Evolutionary conservation across 805 yeast species (phyloP).

Genomic region (Novakomyces olei): DNA sequence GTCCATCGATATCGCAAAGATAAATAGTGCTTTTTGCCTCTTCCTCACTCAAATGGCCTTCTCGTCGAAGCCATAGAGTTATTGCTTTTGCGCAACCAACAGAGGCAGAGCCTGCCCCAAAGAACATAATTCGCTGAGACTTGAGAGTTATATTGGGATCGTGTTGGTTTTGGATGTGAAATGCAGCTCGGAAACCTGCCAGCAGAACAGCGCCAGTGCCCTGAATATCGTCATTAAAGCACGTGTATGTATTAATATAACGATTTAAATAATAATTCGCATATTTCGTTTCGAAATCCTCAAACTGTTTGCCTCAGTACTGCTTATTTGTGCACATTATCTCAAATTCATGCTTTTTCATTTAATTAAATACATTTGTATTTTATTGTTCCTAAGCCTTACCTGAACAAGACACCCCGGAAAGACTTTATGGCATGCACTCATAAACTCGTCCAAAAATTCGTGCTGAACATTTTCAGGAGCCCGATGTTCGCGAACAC

Average conservation of each 20-base stretch:
- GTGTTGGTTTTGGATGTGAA: conserved; percentile 46
- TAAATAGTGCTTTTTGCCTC: conserved; percentile 48
- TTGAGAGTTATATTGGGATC: conserved; percentile 40
- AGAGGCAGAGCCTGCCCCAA: conserved; percentile 86
- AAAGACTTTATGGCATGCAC: conserved; percentile 34
- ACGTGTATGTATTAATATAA: conserved; percentile 45
- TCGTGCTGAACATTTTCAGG: neutral
- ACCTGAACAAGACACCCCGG: conserved; percentile 80
- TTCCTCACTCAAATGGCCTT: conserved; percentile 41
- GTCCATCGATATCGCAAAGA: conserved; percentile 52
- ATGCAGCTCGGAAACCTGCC: conserved; percentile 68
- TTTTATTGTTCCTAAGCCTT: too few species aligned
- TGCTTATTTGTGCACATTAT: too few species aligned
- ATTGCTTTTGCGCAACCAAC: conserved; percentile 73
- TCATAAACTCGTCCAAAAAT: neutral
- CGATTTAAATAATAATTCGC: conserved; percentile 53
- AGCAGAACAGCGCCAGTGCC: conserved; percentile 85
- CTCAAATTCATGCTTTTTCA: too few species aligned
- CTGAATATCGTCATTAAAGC: conserved; percentile 75
- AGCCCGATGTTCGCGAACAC: neutral
- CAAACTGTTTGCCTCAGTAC: conserved; percentile 71
- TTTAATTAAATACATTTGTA: too few species aligned
- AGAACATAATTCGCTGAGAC: conserved; percentile 41
- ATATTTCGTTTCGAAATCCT: conserved; percentile 66
- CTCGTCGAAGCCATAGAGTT: conserved; percentile 48